Percentiles rank a stretch among this genome's conserved stretches.
Conservation (phyloP, 495 filamentous ascomycete genomes). For the Achaetomiella virescens region DNA sequence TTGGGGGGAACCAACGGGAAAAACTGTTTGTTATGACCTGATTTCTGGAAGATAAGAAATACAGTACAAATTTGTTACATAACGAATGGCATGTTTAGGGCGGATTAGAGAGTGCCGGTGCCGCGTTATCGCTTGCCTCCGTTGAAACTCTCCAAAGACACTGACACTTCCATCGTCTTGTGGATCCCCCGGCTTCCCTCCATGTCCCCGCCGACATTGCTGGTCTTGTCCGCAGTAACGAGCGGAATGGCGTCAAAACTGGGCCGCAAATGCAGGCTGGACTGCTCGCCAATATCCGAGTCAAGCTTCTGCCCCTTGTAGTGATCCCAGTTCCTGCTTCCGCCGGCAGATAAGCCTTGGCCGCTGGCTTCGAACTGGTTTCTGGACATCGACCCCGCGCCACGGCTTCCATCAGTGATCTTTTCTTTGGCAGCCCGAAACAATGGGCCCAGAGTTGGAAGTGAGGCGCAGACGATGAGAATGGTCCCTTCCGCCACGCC, state of each 20-base stretch:
- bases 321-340: neutral
- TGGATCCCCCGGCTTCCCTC: neutral
- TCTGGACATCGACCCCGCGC: neutral
- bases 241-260: constrained; percentile 10
- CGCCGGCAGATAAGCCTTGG: neutral
- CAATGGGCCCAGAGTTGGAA: constrained; percentile 6
- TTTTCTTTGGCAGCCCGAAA: neutral
- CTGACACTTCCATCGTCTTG: constrained; percentile 3
- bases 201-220: neutral
- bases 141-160: neutral
- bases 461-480: constrained; percentile 9
- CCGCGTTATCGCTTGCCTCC: neutral
- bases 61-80: too few relatives aligned
- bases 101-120: neutral
- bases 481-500: constrained; percentile 8
- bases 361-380: neutral
- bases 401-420: neutral
- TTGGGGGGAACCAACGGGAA: too few relatives aligned
- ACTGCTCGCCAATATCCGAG: neutral
- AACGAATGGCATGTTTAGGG: too few relatives aligned
- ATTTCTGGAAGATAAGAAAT: too few relatives aligned
- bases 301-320: neutral
- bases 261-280: constrained; percentile 2
- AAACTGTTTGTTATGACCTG: too few relatives aligned
- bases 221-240: neutral